Evolutionary conservation across 164 flowering plant genomes (phyloP).

Genomic region (Macadamia integrifolia): DNA sequence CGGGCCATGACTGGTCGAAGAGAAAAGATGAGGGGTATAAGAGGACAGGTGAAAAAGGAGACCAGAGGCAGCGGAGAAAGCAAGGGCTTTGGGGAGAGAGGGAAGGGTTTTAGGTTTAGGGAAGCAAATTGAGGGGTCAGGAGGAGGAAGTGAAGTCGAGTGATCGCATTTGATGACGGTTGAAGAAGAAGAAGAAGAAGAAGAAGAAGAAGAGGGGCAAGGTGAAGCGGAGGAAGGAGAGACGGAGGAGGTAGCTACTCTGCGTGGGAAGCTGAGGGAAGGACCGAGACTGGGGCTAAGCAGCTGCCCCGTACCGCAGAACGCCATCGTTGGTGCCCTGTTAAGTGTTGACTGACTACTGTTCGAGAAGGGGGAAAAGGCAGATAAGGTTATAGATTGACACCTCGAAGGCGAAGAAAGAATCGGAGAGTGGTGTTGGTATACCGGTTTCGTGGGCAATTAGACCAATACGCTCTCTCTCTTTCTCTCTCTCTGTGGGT

Average conservation of each 20-base stretch:
- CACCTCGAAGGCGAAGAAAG: too few species aligned
- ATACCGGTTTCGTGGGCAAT: too few species aligned
- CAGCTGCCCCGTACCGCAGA: conserved; percentile 25
- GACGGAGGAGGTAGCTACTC: not conserved
- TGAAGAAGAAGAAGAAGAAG: conserved; percentile 3
- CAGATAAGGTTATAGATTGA: not conserved
- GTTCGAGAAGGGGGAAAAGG: not conserved
- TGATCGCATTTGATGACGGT: conserved; percentile 20
- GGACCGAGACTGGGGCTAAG: conserved; percentile 9
- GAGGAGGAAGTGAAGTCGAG: conserved; percentile 20
- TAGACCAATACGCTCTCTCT: too few species aligned
- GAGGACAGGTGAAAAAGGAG: conserved; percentile 20
- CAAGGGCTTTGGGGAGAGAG: conserved; percentile 32
- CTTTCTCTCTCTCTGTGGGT: too few species aligned
- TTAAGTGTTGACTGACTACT: too few species aligned
- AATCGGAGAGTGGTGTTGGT: too few species aligned
- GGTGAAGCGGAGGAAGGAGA: not conserved
- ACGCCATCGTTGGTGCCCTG: conserved; percentile 19
- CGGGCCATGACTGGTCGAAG: not conserved
- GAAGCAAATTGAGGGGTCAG: conserved; percentile 13
- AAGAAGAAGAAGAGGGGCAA: not conserved
- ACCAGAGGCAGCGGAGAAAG: conserved; percentile 22
- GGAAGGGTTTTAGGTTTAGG: not conserved
- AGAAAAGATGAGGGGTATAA: conserved; percentile 3
- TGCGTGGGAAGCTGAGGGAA: conserved; percentile 27